Conservation (phyloP, 176 grass and related monocot genomes). For the Triticum urartu region DNA sequence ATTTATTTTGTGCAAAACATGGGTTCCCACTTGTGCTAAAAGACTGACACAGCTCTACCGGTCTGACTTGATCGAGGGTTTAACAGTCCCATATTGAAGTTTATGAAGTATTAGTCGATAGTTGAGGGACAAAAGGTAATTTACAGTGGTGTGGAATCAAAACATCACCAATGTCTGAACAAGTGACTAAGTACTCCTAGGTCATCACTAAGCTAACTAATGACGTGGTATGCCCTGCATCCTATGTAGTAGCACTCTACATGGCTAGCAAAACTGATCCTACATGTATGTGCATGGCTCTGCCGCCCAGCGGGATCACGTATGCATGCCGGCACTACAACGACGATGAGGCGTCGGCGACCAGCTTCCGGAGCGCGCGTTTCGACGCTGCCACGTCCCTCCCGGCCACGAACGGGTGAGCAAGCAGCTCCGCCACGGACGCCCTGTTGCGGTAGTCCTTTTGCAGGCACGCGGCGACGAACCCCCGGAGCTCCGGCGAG, state of each 20-base stretch:
- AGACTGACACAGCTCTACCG: too few relatives aligned
- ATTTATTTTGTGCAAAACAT: too few relatives aligned
- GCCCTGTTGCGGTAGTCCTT: conserved; percentile 41
- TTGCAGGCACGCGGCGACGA: conserved; percentile 44
- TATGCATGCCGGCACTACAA: not conserved
- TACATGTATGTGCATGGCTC: not conserved
- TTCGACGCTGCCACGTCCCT: conserved; percentile 30
- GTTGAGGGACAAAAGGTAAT: too few relatives aligned
- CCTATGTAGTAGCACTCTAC: too few relatives aligned
- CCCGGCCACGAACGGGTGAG: conserved; percentile 47
- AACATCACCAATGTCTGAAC: too few relatives aligned
- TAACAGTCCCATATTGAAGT: too few relatives aligned
- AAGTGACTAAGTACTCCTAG: too few relatives aligned
- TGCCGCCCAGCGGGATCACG: not conserved
- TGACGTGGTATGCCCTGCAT: too few relatives aligned
- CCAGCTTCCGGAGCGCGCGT: conserved; percentile 15
- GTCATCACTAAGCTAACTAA: not conserved
- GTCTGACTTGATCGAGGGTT: too few relatives aligned
- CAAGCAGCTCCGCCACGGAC: conserved; percentile 49
- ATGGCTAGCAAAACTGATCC: conserved; percentile 5
- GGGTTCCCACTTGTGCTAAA: too few relatives aligned
- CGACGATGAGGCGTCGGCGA: not conserved
- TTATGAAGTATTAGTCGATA: too few relatives aligned
- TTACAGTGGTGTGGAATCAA: too few relatives aligned
- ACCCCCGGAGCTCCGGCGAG: conserved; percentile 35